Base-by-base conservation (phyloP, 345 rosid genomes). In the Iberis pinnata region DNA sequence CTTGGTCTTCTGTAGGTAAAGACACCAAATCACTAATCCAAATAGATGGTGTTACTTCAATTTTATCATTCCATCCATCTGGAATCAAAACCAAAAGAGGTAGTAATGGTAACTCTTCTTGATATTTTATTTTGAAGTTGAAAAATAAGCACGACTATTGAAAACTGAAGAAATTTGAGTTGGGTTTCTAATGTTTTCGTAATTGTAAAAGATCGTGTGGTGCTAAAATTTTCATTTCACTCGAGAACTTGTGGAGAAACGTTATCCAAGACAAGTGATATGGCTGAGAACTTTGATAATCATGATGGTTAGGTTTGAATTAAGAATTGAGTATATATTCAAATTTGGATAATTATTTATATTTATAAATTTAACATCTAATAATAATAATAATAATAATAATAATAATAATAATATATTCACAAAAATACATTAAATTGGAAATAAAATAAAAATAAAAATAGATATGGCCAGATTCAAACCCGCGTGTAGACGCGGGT, bases 191-290 rank as follows among this genome's bases (percentile, higher is more conserved):
- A 19, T 67, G 25, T 60, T 15, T 67, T 14, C 12, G 26, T 40
- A 67, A 56, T 12, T 54, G 41, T 68, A 20, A 76, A 64, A 69
- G 73, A 71, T 64, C 77, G 74, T 58, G 44, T 44, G 31, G 78
- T 65, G 71, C 73, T 76, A 56, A 78, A 76, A 45, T 77, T 84
- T 65, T 73, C 84, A 33, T 73, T 84, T 37, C 69, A 53, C 66
- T 70, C 64, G 27, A 75, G 49, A 46, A 45, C 44, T 38, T 64
- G 35, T 12, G 74, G 67, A 61, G 65, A 64, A 63, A 72, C 31
- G 32, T 46, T 58, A 26, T 49, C 59, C 42, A 71, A 77, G 61
- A 64, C 33, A 44, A 49, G 49, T 64, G 77, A 67, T 31, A 50
- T 48, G 45, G 63, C 73, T 53, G 66, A 70, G 66, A 52, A 15